Conservation (phyloP, 768 basidiomycete species). For the Suillus tomentosus region DNA sequence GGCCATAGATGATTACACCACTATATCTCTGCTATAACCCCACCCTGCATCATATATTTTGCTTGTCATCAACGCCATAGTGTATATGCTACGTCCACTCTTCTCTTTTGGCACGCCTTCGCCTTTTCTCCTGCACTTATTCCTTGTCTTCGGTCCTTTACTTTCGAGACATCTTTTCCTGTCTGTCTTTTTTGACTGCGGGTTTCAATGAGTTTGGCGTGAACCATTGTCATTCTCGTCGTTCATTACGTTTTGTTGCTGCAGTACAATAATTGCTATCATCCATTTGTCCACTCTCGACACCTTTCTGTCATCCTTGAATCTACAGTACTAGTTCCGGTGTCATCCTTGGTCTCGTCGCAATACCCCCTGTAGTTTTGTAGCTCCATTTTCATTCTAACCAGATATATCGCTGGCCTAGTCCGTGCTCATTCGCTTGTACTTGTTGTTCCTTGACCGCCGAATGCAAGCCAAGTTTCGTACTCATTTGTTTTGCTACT, state of each 20-base stretch:
- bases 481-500: not conserved
- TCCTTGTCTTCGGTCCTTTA: conserved; percentile 6
- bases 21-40: conserved; percentile 13
- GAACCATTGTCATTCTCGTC: conserved; percentile 28
- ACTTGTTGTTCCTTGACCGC: conserved; percentile 4
- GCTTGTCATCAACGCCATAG: conserved; percentile 18
- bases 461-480: conserved; percentile 6
- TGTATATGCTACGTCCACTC: conserved; percentile 7
- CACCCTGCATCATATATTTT: conserved; percentile 21
- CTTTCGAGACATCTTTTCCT: conserved; percentile 18
- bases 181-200: conserved; percentile 21
- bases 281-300: conserved; percentile 19
- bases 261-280: conserved; percentile 34
- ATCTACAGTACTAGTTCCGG: conserved; percentile 36
- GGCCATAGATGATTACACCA: conserved; percentile 22
- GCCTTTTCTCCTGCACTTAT: conserved; percentile 22
- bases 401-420: conserved; percentile 10
- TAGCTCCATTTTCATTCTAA: conserved; percentile 24
- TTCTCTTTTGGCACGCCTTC: conserved; percentile 6
- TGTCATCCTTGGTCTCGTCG: conserved; percentile 28
- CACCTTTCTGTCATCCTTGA: conserved; percentile 19
- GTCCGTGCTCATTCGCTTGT: conserved; percentile 10
- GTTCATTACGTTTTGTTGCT: conserved; percentile 25
- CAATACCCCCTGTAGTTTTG: conserved; percentile 42
- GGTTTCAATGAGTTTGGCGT: conserved; percentile 24